Conservation (phyloP, 768 basidiomycete species). For the Phlebiopsis gigantea region DNA sequence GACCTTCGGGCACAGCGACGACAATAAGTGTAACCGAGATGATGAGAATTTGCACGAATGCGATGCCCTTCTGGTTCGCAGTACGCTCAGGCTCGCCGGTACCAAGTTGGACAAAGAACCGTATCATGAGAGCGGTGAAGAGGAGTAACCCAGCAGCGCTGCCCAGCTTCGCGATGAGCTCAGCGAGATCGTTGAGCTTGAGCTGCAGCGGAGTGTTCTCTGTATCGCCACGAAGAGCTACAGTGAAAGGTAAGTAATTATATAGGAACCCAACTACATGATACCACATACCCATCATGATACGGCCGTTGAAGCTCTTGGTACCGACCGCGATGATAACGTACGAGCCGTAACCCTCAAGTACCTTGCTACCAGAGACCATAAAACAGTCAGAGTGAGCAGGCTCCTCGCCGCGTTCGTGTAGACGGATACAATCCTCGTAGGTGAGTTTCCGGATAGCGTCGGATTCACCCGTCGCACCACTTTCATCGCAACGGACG, state of each 20-base stretch:
- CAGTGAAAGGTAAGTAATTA: background rate
- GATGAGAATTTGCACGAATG: conserved; percentile 90
- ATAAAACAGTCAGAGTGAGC: conserved; percentile 84
- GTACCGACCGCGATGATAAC: conserved; percentile 90
- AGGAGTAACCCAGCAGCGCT: conserved; percentile 75
- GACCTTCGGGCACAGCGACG: conserved; percentile 84
- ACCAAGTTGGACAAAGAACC: conserved; percentile 88
- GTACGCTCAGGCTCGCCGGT: conserved; percentile 55
- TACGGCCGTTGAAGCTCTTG: conserved; percentile 92
- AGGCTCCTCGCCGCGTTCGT: conserved; percentile 23
- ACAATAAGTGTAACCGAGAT: conserved; percentile 91
- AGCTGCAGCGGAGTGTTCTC: conserved; percentile 91
- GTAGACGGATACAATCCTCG: conserved; percentile 56
- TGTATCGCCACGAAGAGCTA: conserved; percentile 80
- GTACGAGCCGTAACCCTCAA: conserved; percentile 92
- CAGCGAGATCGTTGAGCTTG: conserved; percentile 92
- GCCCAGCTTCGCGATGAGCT: conserved; percentile 91
- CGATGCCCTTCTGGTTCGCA: conserved; percentile 78
- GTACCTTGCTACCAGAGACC: conserved; percentile 85
- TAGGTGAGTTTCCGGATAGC: conserved; percentile 86
- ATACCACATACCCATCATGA: conserved; percentile 84
- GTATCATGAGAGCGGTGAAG: conserved; percentile 83
- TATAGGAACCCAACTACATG: conserved; percentile 1
- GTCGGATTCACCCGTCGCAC: conserved; percentile 95
- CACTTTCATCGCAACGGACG: conserved; percentile 93